A percentile compares a stretch with the other conserved stretches of the same genome.
Evolutionary conservation across 805 yeast genomes (phyloP).

Genomic region (Barnettozyma californica): DNA sequence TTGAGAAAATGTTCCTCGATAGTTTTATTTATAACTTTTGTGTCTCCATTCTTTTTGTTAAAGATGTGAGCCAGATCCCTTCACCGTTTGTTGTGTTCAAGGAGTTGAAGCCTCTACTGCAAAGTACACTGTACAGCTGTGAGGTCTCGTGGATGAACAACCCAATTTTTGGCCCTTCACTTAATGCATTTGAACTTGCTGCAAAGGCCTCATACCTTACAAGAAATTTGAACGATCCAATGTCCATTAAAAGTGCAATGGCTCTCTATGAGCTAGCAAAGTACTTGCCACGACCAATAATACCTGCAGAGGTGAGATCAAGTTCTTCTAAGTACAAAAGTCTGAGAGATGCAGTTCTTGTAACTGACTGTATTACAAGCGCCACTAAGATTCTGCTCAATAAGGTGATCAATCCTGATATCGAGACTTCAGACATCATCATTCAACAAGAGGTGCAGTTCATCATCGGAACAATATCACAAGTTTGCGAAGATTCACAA

Average conservation of each 20-base stretch:
- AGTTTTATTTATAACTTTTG: conserved; percentile 41
- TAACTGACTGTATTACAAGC: conserved; percentile 17
- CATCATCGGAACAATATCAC: conserved; percentile 4
- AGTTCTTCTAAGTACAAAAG: conserved; percentile 10
- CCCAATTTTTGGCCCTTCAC: conserved; percentile 35
- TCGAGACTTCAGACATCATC: conserved; percentile 5
- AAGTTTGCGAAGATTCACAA: conserved; percentile 7
- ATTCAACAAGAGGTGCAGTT: conserved; percentile 13
- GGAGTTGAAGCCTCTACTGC: conserved; percentile 28
- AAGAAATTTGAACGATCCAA: conserved; percentile 10
- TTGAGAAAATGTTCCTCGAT: conserved; percentile 28
- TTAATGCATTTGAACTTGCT: conserved; percentile 31
- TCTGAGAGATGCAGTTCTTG: conserved; percentile 16
- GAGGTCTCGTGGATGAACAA: conserved; percentile 37
- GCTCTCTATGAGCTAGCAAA: conserved; percentile 17
- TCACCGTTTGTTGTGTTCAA: conserved; percentile 38
- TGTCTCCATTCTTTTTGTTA: conserved; percentile 33
- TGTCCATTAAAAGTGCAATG: conserved; percentile 8
- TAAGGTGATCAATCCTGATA: conserved; percentile 11
- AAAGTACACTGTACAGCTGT: conserved; percentile 32
- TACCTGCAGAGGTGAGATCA: conserved; percentile 16
- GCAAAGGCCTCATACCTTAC: conserved; percentile 32
- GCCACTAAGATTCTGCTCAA: conserved; percentile 16
- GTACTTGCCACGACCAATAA: conserved; percentile 14
- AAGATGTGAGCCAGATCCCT: conserved; percentile 30